A percentile compares a stretch with the other conserved stretches of the same genome.
phyloP scores from a whole-genome alignment of 208 protist species.

The Leishmania major region DNA sequence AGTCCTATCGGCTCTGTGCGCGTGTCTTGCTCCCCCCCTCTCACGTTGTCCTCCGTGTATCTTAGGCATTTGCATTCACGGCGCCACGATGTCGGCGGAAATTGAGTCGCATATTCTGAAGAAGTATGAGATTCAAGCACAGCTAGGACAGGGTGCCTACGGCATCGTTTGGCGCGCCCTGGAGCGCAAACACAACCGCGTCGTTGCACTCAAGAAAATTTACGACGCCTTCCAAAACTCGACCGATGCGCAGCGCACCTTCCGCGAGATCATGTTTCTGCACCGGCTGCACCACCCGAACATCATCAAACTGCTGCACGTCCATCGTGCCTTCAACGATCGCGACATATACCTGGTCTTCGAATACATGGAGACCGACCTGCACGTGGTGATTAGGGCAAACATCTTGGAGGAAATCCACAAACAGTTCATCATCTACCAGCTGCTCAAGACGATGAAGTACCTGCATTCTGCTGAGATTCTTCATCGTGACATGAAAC shows the following conservation, averaged over 20 bases:
- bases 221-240: constrained; percentile 96
- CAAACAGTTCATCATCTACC: constrained; percentile 98
- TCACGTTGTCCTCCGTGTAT: neutral
- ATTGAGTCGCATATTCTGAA: constrained; percentile 94
- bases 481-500: constrained; percentile 95
- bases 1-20: neutral
- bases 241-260: constrained; percentile 94
- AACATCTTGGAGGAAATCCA: constrained; percentile 98
- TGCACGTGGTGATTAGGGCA: constrained; percentile 96
- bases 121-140: constrained; percentile 94
- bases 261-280: constrained; percentile 98
- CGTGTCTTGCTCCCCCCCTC: neutral
- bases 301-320: constrained; percentile 97
- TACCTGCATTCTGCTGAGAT: constrained; percentile 95
- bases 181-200: constrained; percentile 89
- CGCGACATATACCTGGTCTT: constrained; percentile 98
- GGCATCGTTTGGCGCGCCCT: constrained; percentile 95
- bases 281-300: constrained; percentile 97
- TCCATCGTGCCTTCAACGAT: constrained; percentile 97
- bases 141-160: constrained; percentile 95
- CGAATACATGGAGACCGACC: constrained; percentile 97
- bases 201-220: constrained; percentile 97
- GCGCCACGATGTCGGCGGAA: constrained; percentile 77
- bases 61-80: neutral
- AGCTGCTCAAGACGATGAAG: constrained; percentile 97